Evolutionary conservation across 495 filamentous ascomycete genomes (phyloP), one percentile per base, ranked within the genome.

Genomic region (Acidomyces sp.): DNA sequence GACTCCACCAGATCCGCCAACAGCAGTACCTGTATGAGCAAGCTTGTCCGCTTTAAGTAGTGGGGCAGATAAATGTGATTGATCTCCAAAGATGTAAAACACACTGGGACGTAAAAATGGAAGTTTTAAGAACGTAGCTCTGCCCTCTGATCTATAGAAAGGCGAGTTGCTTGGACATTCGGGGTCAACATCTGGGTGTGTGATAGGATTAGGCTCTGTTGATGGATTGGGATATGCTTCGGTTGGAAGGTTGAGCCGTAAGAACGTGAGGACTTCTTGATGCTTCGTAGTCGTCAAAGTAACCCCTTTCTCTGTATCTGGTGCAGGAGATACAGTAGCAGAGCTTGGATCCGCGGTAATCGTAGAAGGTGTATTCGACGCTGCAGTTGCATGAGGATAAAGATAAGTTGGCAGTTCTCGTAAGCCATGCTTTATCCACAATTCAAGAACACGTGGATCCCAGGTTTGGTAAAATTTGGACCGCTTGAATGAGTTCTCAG

Each of bases 131-230:
- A 82, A 79, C 23, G 80, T 76, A 7, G 58, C 56, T 17, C 58
- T 53, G 4, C 78, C 71, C 51, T 93, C 90, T 21, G 83, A 67
- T 3, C 82, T 68, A 64, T 90, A 87, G 61, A 93, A 85, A 1
- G 75, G 75, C 44, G 65, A 69, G 11, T 46, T 43, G 6, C 45
- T 49, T 13, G 23, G n/a, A 0, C 18, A n/a, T 0, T 15, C 18
- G 16, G 48, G 46, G 9, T 45, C 31, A 12, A 61, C 16, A 32
- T 64, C 62, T 9, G 62, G 61, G 37, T 63, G 58, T 0, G 58
- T 60, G 12, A 61, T 51, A 5, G 59, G 45, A 40, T 69, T 54
- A 27, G 30, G 39, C 39, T 41, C 55, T 48, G 13, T 56, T 53
- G 33, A 46, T 55, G 36, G 56, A 46, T 7, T 40, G 60, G 2